A percentile compares a stretch with the other conserved stretches of the same genome.
These are phyloP conservation scores for Plasmodium vinckei DNA, from an alignment of 169 alveolate genomes.

Conservation along the genomic window DNA sequence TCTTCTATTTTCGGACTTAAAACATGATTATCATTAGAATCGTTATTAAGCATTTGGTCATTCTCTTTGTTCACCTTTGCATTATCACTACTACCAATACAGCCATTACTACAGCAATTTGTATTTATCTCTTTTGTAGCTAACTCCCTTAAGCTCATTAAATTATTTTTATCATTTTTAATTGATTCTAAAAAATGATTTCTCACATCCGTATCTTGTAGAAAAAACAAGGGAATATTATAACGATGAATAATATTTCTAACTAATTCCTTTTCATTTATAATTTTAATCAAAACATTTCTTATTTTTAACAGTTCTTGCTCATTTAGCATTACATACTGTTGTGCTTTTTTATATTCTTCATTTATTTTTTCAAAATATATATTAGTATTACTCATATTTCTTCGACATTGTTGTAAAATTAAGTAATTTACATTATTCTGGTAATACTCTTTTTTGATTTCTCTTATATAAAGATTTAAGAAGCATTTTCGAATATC, in stretches of 20 bases:
- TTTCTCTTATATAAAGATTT: no score
- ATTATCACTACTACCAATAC: not conserved
- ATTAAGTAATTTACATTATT: not conserved
- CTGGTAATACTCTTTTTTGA: no score
- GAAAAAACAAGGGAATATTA: conserved; percentile 44
- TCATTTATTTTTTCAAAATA: conserved; percentile 33
- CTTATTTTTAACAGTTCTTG: conserved; percentile 44
- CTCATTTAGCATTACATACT: conserved; percentile 23
- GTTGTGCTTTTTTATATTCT: conserved; percentile 35
- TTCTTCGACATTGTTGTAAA: not conserved
- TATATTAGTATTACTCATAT: not conserved
- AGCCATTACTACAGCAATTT: not conserved
- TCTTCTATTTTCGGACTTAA: not conserved
- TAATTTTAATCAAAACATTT: conserved; percentile 26
- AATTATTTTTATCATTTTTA: conserved; percentile 3
- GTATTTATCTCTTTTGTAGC: not conserved
- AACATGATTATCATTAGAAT: not conserved
- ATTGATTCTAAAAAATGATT: conserved; percentile 36
- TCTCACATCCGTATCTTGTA: conserved; percentile 40
- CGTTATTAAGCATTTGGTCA: not conserved
- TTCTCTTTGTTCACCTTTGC: not conserved
- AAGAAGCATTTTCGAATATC: no score
- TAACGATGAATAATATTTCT: conserved; percentile 19
- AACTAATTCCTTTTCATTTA: conserved; percentile 20
- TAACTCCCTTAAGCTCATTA: conserved; percentile 15